phyloP scores from a whole-genome alignment of 148 eudicot genomes.

The Persicaria tinctoria region DNA sequence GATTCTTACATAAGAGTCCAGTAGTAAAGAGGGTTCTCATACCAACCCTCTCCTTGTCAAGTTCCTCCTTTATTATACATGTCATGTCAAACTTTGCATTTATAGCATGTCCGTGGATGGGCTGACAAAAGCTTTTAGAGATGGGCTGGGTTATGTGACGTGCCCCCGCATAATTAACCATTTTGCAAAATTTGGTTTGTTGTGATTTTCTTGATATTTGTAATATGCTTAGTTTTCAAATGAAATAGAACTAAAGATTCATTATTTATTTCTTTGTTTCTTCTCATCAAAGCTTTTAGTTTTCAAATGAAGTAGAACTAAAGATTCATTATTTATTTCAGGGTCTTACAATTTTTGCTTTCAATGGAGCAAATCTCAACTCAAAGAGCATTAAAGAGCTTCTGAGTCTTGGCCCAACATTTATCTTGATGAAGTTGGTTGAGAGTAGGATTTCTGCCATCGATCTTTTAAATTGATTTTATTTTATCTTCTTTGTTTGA shows the following conservation, averaged over 20 bases:
- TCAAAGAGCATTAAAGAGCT: conserved; percentile 52
- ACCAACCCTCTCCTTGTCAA: neutral
- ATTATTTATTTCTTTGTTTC: no score
- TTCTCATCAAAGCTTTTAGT: no score
- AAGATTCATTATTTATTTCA: conserved; percentile 19
- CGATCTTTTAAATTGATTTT: neutral
- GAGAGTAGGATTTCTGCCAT: conserved; percentile 51
- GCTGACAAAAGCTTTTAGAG: neutral
- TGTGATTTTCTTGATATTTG: no score
- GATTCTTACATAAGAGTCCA: neutral
- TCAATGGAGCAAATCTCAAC: conserved; percentile 38
- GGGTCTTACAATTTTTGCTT: conserved; percentile 79
- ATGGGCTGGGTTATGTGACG: neutral
- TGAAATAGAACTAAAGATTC: no score
- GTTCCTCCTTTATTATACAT: neutral
- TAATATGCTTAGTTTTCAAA: no score
- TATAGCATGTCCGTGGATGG: neutral
- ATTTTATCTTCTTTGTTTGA: neutral
- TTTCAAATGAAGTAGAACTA: no score
- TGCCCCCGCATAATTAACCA: no score
- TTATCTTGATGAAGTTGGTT: conserved; percentile 77
- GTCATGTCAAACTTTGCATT: neutral
- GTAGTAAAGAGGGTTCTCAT: neutral
- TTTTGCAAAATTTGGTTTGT: no score
- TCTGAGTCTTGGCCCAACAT: conserved; percentile 97